Base-by-base conservation (phyloP, 352 stramenopile genomes). In the Blastocystis sp. region DNA sequence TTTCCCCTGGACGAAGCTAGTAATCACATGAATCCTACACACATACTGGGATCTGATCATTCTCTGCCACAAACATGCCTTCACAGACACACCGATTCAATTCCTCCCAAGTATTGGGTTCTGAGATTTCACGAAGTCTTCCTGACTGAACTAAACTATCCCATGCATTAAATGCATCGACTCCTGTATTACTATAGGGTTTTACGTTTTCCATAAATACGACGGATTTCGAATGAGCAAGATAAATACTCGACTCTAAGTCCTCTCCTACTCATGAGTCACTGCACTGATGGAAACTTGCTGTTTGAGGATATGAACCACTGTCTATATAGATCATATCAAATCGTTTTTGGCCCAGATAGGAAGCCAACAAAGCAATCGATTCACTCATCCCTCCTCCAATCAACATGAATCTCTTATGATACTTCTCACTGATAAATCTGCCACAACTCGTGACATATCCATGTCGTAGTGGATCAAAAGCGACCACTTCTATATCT, bases 301-400 rank as follows among this genome's bases (percentile, higher is more conserved):
- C 71, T 19, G 71, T 83, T 27, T 51, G 57, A 2, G 71, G 71
- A n/a, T 83, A 83, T 14, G 71, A 83, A 12, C 71, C 71, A 32
- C 71, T 83, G 71, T 83, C 71, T 19, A 83, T 83, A 32, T 83
- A 83, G 39, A 83, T 83, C 71, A 83, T 83, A 56, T 83, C 71
- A 42, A 83, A 83, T 66, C 71, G 71, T 49, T 83, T 83, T 6
- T 61, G n/a, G 27, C 71, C 71, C 21, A 83, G 46, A 29, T 52
- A 83, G 14, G 42, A 51, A n/a, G 71, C 49, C 4, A 83, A 63
- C 46, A 83, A 24, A 16, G 27, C 71, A 56, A 83, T 83, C 12
- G 71, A 39, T 51, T 59, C 35, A 24, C 58, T 83, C 49, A 83
- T 37, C 3, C 43, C 58, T 9, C 71, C 71, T 43, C 71, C 71